These are phyloP conservation scores for Saitoella complicata DNA, from an alignment of 805 yeast genomes.

Conservation along the genomic window DNA sequence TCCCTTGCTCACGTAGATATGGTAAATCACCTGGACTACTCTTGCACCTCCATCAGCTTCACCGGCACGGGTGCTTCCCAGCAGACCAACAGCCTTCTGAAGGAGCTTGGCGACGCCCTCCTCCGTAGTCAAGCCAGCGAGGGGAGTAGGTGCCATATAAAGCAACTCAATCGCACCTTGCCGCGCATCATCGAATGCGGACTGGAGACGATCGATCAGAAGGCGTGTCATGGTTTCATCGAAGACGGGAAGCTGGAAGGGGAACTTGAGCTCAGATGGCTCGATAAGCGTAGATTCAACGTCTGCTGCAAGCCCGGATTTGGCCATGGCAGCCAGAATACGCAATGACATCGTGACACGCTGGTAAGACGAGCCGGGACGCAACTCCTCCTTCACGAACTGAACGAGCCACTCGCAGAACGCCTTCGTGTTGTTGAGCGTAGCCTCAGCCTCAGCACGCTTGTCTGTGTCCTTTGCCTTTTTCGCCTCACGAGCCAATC, in stretches of 20 bases:
- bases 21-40: not conserved
- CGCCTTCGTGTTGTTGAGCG: no score
- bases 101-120: not conserved
- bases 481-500: no score
- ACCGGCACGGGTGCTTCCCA: slow-evolving; percentile 19
- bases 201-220: slow-evolving; percentile 45
- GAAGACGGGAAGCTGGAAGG: slow-evolving; percentile 32
- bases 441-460: no score
- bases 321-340: slow-evolving; percentile 30
- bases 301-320: slow-evolving; percentile 39
- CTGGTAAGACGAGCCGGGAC: slow-evolving; percentile 43
- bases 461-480: no score
- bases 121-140: slow-evolving; percentile 10
- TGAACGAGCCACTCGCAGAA: no score
- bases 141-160: slow-evolving; percentile 28
- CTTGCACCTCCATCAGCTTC: not conserved
- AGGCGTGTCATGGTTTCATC: slow-evolving; percentile 27
- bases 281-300: slow-evolving; percentile 25
- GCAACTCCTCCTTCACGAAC: not conserved
- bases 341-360: slow-evolving; percentile 33
- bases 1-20: not conserved
- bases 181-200: slow-evolving; percentile 68
- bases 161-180: slow-evolving; percentile 32
- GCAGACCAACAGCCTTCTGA: slow-evolving; percentile 18
- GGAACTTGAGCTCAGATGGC: slow-evolving; percentile 32